Percentiles rank a stretch among this genome's conserved stretches.
phyloP scores from a whole-genome alignment of 2,329 filamentous ascomycete species.

The Arthrobotrys sinensis region DNA sequence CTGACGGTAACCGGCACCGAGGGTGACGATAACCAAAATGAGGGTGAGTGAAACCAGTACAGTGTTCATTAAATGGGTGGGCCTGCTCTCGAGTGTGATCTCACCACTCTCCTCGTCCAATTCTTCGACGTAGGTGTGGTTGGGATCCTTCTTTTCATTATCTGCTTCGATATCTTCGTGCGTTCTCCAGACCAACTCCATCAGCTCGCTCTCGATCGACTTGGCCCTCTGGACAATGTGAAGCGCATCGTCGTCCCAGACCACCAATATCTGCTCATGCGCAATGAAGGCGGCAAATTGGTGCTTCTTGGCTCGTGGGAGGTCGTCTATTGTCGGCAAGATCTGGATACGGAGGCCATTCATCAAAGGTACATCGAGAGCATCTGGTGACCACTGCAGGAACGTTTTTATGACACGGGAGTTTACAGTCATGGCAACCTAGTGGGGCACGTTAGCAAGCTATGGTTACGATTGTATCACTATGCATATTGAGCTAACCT shows the following conservation, averaged over 20 bases:
- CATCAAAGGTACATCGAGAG: conserved; percentile 81
- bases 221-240: conserved; percentile 79
- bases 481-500: conserved; percentile 70
- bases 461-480: background rate
- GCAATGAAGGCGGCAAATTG: conserved; percentile 86
- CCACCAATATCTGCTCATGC: conserved; percentile 78
- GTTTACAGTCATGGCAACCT: conserved; percentile 86
- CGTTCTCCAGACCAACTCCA: conserved; percentile 82
- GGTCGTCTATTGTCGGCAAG: conserved; percentile 79
- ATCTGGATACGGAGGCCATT: conserved; percentile 85
- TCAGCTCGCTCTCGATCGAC: conserved; percentile 81
- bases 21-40: conserved; percentile 75
- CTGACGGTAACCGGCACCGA: conserved; percentile 80
- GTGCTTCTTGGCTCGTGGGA: conserved; percentile 80
- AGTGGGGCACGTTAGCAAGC: conserved; percentile 61
- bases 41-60: conserved; percentile 78
- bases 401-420: conserved; percentile 85
- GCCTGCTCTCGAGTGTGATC: conserved; percentile 76
- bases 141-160: conserved; percentile 71
- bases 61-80: conserved; percentile 79
- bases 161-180: conserved; percentile 73
- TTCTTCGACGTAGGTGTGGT: conserved; percentile 70
- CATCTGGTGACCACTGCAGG: conserved; percentile 79
- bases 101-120: conserved; percentile 82
- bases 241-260: conserved; percentile 86